A percentile compares a stretch with the other conserved stretches of the same genome.
Conservation (phyloP, 441 rosid species). For the Pelargonium citronellum region DNA sequence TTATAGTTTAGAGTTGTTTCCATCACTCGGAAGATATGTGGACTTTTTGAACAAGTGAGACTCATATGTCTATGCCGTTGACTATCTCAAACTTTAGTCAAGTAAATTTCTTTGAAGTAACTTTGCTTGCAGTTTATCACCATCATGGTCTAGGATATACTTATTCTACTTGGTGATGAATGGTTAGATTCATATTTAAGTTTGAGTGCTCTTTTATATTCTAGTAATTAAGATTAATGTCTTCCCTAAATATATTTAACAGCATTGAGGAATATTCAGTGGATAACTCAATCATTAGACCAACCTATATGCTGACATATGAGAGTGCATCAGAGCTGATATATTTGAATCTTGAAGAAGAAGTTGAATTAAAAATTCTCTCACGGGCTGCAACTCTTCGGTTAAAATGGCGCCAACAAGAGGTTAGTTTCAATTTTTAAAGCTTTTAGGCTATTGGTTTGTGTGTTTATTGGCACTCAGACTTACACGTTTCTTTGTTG, state of each 20-base stretch:
- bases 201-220: background rate
- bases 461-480: background rate
- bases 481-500: background rate
- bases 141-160: background rate
- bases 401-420: conserved; percentile 73
- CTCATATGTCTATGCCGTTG: background rate
- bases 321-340: conserved; percentile 94
- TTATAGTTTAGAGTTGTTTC: background rate
- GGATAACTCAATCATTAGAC: conserved; percentile 65
- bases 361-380: conserved; percentile 63
- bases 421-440: conserved; percentile 44
- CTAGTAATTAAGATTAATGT: background rate
- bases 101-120: background rate
- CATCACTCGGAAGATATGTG: background rate
- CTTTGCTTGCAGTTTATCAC: background rate
- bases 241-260: conserved; percentile 8
- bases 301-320: conserved; percentile 95
- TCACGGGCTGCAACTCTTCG: conserved; percentile 76
- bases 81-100: background rate
- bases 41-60: background rate
- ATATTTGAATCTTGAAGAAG: conserved; percentile 80
- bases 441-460: background rate
- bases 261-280: conserved; percentile 87
- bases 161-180: background rate
- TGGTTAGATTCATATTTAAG: background rate